Evolutionary conservation across 2,329 filamentous ascomycete genomes (phyloP), one percentile per base, ranked within the genome.

Genomic region (Knufia petricola): DNA sequence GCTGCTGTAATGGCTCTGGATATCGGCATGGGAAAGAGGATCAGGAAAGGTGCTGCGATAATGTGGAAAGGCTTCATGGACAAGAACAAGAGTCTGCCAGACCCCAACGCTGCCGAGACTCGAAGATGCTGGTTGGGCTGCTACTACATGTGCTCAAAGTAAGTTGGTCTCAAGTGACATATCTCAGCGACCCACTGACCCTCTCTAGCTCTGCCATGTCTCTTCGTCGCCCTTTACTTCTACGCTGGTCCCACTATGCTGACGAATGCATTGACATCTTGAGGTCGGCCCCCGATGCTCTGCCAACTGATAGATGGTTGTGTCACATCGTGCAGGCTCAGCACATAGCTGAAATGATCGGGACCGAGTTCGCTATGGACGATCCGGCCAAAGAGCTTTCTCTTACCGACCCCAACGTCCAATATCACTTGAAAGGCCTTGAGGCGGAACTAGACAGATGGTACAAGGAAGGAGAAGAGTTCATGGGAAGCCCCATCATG

Each of bases 1-100:
- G 84, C 85, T 1, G 82, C 82, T 41, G 77, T 87, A 57, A 86
- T 94, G 81, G 84, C 83, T 21, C 80, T 94, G 48, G 87, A 94
- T 58, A 76, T 94, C 28, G 87, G 87, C 0, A 76, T 94, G 4
- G 85, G 82, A 13, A 76, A 78, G 53, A 70, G 73, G 55, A 63
- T 65, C 53, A 61, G 69, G 62, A 57, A 55, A 57, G 53, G 63
- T 65, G 58, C 54, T 52, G 58, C 63, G 8, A 63, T 52, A n/a
- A 58, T 67, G 28, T 60, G 69, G 50, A 61, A 62, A 20, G 68
- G 70, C 8, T 54, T 68, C 8, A 59, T 68, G 40, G 56, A 59
- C 20, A 58, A 60, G 23, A 71, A 69, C 37, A 66, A 64, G 52
- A 52, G 60, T 1, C 52, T 60, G 1, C 51, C 59, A 3, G 70